Percentiles rank a stretch among this genome's conserved stretches.
Evolutionary conservation across 2,329 filamentous ascomycete genomes (phyloP).

Genomic region (Meredithiella fracta): DNA sequence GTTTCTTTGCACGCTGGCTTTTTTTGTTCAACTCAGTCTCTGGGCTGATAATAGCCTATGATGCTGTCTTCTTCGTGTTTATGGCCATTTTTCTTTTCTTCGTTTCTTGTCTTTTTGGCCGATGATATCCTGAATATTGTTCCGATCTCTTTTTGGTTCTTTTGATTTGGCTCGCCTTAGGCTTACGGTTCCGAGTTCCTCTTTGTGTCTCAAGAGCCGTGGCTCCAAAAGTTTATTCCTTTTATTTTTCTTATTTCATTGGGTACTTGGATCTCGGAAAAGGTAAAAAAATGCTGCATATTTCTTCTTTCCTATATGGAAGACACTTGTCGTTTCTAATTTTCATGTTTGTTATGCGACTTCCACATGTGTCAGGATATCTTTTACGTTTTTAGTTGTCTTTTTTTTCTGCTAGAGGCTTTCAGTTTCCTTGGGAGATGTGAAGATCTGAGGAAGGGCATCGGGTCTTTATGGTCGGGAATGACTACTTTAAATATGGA

Average conservation of each 20-base stretch:
- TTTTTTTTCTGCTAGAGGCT: no score
- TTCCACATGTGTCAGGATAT: no score
- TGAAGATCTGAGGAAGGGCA: no score
- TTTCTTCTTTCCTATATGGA: no score
- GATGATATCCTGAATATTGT: not conserved
- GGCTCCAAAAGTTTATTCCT: not conserved
- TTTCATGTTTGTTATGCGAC: no score
- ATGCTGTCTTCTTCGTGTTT: not conserved
- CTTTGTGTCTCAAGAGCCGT: not conserved
- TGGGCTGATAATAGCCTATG: not conserved
- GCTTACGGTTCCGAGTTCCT: not conserved
- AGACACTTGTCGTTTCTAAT: not conserved
- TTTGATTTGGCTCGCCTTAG: not conserved
- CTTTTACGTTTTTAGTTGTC: slow-evolving; percentile 1
- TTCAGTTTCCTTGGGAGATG: no score
- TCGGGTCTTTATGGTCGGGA: no score
- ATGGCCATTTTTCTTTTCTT: not conserved
- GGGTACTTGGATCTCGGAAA: not conserved
- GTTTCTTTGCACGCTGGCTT: not conserved
- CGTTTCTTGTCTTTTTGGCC: not conserved
- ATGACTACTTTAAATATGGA: no score
- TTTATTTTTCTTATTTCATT: not conserved
- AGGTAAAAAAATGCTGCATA: not conserved
- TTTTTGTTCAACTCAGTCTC: no score
- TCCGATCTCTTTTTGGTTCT: slow-evolving; percentile 9